Evolutionary conservation across 192 early-diverging fungal genomes (phyloP).

Genomic region (Coemansia furcata): DNA sequence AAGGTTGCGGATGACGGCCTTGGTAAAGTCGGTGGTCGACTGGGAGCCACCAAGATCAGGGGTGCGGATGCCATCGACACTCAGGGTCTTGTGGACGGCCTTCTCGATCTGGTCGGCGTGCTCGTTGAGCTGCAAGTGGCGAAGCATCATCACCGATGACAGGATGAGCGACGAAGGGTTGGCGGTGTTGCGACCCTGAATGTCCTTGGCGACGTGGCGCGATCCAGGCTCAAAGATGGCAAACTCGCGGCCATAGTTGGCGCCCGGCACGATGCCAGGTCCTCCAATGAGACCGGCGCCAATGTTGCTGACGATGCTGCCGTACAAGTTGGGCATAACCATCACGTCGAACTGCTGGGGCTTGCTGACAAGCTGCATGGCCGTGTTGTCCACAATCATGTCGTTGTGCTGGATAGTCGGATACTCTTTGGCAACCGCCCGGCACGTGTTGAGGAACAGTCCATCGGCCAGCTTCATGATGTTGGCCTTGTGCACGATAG

Average conservation of each 20-base stretch:
- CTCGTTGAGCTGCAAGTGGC: constrained; percentile 86
- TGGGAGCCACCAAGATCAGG: constrained; percentile 86
- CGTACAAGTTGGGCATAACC: constrained; percentile 99
- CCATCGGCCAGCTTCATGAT: constrained; percentile 99
- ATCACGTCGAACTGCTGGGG: constrained; percentile 99
- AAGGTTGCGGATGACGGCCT: constrained; percentile 72
- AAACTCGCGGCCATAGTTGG: constrained; percentile 96
- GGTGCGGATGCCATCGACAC: constrained; percentile 70
- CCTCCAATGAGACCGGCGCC: constrained; percentile 96
- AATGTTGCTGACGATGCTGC: constrained; percentile 98
- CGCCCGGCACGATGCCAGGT: constrained; percentile 93
- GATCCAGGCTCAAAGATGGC: constrained; percentile 98
- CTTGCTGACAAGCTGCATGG: constrained; percentile 98
- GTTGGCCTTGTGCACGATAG: constrained; percentile 99
- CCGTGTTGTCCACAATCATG: constrained; percentile 99
- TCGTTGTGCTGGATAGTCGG: constrained; percentile 90
- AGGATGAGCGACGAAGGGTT: constrained; percentile 95
- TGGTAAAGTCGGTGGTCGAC: constrained; percentile 93
- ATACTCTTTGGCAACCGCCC: constrained; percentile 94
- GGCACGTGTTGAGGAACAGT: constrained; percentile 95
- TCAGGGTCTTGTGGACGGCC: constrained; percentile 87
- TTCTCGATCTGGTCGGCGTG: constrained; percentile 89
- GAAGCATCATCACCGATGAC: constrained; percentile 93
- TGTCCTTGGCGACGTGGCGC: constrained; percentile 97
- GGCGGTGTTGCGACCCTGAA: constrained; percentile 91